Evolutionary conservation across 2,329 filamentous ascomycete species (phyloP).

Genomic region (Fusarium protoensiforme): DNA sequence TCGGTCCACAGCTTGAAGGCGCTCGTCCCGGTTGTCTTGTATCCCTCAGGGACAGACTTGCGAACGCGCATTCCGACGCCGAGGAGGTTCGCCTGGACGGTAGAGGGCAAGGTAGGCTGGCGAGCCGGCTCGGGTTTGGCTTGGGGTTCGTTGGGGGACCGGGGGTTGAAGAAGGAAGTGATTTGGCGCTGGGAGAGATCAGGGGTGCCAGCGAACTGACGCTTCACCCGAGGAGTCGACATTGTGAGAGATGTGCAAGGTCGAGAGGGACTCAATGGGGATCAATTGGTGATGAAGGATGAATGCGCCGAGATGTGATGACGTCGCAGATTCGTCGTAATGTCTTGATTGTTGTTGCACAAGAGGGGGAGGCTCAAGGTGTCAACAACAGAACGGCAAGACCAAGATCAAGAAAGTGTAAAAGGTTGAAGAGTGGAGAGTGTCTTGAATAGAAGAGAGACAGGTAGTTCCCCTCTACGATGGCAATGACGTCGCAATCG

Average conservation of each 20-base stretch:
- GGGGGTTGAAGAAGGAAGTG: conserved; percentile 68
- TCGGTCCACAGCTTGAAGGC: conserved; percentile 64
- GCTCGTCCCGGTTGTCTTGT: conserved; percentile 75
- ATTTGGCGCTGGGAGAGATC: conserved; percentile 71
- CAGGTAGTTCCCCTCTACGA: background rate
- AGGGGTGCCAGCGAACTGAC: conserved; percentile 69
- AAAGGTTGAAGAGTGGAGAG: conserved; percentile 30
- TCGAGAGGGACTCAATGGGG: background rate
- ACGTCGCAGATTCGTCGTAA: background rate
- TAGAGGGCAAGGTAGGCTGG: conserved; percentile 67
- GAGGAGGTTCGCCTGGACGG: conserved; percentile 84
- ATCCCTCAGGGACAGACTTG: conserved; percentile 93
- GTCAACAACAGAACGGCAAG: background rate
- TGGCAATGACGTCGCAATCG: conserved; percentile 29
- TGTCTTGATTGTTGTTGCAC: background rate
- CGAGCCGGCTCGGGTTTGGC: conserved; percentile 38
- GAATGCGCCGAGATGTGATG: conserved; percentile 10
- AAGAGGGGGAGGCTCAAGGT: background rate
- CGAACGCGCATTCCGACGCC: conserved; percentile 94
- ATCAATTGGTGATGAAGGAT: background rate
- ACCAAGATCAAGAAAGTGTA: background rate
- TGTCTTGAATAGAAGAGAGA: conserved; percentile 11
- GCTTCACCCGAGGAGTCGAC: conserved; percentile 68
- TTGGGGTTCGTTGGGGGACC: conserved; percentile 45
- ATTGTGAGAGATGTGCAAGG: conserved; percentile 48